Percentiles rank a stretch among this genome's conserved stretches.
Conservation (phyloP, 129 eudicot species). For the Flaveria brownii region DNA sequence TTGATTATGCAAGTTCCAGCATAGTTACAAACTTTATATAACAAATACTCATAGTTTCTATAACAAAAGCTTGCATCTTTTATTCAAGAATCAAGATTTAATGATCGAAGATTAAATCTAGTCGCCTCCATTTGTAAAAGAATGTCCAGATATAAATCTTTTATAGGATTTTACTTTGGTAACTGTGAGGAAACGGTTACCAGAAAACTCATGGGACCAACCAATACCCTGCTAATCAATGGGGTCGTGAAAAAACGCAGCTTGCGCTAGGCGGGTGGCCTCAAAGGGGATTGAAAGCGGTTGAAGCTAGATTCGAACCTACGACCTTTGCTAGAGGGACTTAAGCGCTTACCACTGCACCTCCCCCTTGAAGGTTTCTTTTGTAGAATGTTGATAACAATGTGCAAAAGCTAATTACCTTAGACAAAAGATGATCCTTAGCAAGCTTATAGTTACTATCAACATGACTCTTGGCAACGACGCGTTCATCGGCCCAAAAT, state of each 20-base stretch:
- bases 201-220: neutral
- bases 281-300: no score
- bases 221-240: neutral
- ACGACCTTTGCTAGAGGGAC: no score
- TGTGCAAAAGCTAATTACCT: slow-evolving; percentile 47
- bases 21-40: slow-evolving; percentile 8
- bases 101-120: no score
- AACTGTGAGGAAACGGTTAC: no score
- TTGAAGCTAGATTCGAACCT: no score
- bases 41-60: neutral
- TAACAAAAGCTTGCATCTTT: neutral
- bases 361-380: no score
- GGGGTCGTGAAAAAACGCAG: no score
- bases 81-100: slow-evolving; percentile 9
- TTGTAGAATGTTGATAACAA: neutral
- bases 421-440: slow-evolving; percentile 73
- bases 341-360: no score
- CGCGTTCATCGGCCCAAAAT: slow-evolving; percentile 95
- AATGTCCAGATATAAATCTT: neutral
- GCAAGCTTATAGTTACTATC: slow-evolving; percentile 95
- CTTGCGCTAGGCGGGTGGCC: no score
- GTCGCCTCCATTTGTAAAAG: neutral
- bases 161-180: neutral
- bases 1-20: slow-evolving; percentile 8
- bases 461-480: slow-evolving; percentile 70